A percentile compares a stretch with the other conserved stretches of the same genome.
phyloP scores from a whole-genome alignment of 257 asterid genomes.

The Cruciata laevipes region DNA sequence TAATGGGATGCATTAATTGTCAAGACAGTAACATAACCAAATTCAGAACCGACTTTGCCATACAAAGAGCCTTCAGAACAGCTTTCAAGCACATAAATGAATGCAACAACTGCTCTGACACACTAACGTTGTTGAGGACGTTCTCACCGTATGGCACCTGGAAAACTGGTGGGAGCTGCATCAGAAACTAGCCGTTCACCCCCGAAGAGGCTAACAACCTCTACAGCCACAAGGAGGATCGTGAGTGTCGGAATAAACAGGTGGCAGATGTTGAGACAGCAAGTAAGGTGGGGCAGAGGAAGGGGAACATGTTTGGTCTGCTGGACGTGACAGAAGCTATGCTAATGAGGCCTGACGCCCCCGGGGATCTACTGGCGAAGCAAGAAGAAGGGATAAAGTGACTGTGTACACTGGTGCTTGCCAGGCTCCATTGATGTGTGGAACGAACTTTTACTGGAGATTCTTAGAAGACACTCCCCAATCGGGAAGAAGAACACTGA shows the following conservation, averaged over 20 bases:
- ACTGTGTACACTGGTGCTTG: constrained; percentile 49
- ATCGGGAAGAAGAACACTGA: background rate
- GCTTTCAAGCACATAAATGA: constrained; percentile 31
- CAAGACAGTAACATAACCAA: constrained; percentile 24
- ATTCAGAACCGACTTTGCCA: constrained; percentile 28
- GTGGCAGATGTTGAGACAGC: constrained; percentile 31
- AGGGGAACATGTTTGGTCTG: constrained; percentile 24
- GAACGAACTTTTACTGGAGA: constrained; percentile 33
- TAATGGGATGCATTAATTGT: constrained; percentile 40
- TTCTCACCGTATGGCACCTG: constrained; percentile 37
- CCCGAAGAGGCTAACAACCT: constrained; percentile 16
- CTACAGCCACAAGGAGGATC: constrained; percentile 11
- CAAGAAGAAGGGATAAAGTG: constrained; percentile 36
- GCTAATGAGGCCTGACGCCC: constrained; percentile 45
- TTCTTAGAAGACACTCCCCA: constrained; percentile 11
- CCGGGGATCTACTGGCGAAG: constrained; percentile 35
- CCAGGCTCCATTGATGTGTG: constrained; percentile 49
- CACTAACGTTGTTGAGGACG: constrained; percentile 26
- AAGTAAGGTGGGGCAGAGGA: constrained; percentile 9
- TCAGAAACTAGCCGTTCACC: constrained; percentile 27
- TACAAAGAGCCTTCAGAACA: constrained; percentile 27
- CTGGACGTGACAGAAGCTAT: constrained; percentile 39
- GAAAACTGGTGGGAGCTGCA: constrained; percentile 42
- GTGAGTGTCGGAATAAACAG: constrained; percentile 27
- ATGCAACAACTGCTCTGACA: constrained; percentile 24